Evolutionary conservation across 2,329 filamentous ascomycete species (phyloP).

Genomic region (Alternaria triticina): DNA sequence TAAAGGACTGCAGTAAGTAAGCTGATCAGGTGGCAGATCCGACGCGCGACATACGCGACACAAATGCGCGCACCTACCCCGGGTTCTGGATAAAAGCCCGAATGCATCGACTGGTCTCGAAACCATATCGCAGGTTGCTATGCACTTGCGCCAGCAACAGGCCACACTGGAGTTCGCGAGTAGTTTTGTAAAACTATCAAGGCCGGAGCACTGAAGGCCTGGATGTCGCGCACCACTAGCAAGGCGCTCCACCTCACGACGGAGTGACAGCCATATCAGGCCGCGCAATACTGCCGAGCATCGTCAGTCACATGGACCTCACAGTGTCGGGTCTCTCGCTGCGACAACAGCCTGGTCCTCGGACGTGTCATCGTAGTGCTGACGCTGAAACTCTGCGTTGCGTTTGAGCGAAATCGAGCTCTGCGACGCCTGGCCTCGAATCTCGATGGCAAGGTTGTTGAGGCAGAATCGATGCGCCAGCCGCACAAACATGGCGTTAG

Average conservation of each 20-base stretch:
- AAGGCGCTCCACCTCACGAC: neutral
- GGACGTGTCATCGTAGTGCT: neutral
- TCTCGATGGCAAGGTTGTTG: neutral
- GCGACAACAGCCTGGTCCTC: neutral
- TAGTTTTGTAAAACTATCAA: neutral
- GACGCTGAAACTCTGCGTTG: neutral
- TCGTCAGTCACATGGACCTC: neutral
- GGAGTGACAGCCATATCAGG: neutral
- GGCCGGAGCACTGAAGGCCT: neutral
- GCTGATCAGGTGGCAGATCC: neutral
- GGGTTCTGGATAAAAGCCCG: slow-evolving; percentile 1
- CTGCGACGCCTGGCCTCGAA: neutral
- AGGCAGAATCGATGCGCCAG: neutral
- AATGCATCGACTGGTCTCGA: neutral
- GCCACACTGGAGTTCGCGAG: neutral
- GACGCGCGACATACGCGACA: neutral
- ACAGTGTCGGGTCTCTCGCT: neutral
- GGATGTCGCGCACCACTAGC: neutral
- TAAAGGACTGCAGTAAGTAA: neutral
- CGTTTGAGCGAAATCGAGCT: neutral
- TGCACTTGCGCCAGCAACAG: neutral
- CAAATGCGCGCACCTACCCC: neutral
- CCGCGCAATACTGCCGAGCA: neutral
- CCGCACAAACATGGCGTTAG: neutral
- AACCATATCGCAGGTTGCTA: neutral